Percentiles rank a stretch among this genome's conserved stretches.
Conservation (phyloP, 2,329 filamentous ascomycete genomes). For the Apiospora sp. region DNA sequence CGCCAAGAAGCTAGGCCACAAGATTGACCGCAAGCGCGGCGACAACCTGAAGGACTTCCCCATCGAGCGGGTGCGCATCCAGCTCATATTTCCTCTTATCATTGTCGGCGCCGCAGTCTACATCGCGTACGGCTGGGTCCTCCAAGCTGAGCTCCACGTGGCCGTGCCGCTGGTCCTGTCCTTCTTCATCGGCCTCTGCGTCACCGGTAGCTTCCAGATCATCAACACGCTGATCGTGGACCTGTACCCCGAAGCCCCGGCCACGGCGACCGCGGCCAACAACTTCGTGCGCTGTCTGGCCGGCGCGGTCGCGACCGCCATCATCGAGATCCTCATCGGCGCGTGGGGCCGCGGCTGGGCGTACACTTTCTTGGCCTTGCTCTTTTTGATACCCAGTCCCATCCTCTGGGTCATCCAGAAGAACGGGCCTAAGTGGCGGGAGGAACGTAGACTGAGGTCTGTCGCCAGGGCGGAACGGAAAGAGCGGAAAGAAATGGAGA, state of each 20-base stretch:
- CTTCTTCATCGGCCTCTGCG: conserved; percentile 63
- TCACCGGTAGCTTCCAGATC: conserved; percentile 69
- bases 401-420: conserved; percentile 58
- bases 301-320: conserved; percentile 65
- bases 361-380: conserved; percentile 64
- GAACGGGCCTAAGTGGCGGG: conserved; percentile 58
- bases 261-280: conserved; percentile 69
- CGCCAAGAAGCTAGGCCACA: conserved; percentile 67
- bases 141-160: conserved; percentile 58
- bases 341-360: conserved; percentile 68
- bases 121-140: conserved; percentile 65
- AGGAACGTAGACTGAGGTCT: conserved; percentile 54
- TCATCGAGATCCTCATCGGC: conserved; percentile 66
- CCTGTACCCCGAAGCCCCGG: conserved; percentile 65
- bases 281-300: conserved; percentile 70
- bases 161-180: conserved; percentile 63
- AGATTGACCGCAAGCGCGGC: conserved; percentile 65
- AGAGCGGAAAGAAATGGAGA: conserved; percentile 35
- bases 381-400: conserved; percentile 58
- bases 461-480: conserved; percentile 41
- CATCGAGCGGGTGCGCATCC: conserved; percentile 62
- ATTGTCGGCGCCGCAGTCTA: conserved; percentile 60
- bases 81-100: conserved; percentile 63
- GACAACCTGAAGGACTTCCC: conserved; percentile 60
- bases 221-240: conserved; percentile 71